Base-by-base conservation (phyloP, 2,329 filamentous ascomycete genomes). In the Macrophomina pseudophaseolina region DNA sequence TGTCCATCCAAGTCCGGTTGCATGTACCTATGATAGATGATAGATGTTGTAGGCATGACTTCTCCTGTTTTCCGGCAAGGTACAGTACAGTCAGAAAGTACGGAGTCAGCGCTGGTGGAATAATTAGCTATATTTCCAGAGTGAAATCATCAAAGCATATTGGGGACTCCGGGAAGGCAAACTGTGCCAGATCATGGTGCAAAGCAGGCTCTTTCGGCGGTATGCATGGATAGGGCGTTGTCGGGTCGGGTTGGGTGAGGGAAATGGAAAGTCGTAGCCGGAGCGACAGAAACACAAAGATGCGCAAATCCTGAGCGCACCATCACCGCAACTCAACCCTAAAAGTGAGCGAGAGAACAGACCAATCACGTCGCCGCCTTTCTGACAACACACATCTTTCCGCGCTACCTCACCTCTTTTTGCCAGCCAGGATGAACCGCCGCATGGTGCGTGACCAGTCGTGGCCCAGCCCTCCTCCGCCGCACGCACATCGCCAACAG, bases 361-460 rank as follows among this genome's bases (percentile, higher is more conserved):
- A 7, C 53, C 56, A 46, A 46, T 59, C 56, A 46, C 56, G 16
- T 59, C 54, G 23, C 18, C 54, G 14, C 23, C 23, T 16, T 40
- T 46, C 28, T 30, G 59, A 38, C 32, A 63, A 51, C 59, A 32
- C 59, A 52, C 32, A 38, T 49, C 28, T 11, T 23, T 42, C 46
- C 32, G 38, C 52, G 32, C 38, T 12, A 42, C 23, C 54, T 58
- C 53, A 30, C 54, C 32, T 44, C 18, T 35, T 42, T 9, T 38
- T 16, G 56, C 40, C 56, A 59, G 56, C 42, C 56, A 49, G 51
- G 59, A 65, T 65, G 64, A 65, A 56, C 53, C 64, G 64, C 42
- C 64, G 64, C 53, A 65, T 65, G 64, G 64, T 65, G 53, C 30
- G 56, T 46, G 32, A n/a, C 28, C 49, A 7, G 5, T 35, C n/a